Base-by-base conservation (phyloP, 371 early-diverging fungal genomes). In the Batkoa obscura region DNA sequence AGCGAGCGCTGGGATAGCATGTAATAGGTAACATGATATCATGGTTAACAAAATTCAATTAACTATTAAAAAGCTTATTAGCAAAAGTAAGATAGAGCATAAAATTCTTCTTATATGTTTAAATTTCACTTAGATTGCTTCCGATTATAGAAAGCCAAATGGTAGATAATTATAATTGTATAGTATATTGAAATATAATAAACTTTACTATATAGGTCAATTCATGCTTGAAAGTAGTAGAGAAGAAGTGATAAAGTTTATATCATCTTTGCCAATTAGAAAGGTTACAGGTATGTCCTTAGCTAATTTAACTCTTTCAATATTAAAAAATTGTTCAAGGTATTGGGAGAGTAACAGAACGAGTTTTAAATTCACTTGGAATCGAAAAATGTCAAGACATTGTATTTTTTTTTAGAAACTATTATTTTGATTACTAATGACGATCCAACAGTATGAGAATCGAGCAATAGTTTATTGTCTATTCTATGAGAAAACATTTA, bases 361-460 rank as follows among this genome's bases (percentile, higher is more conserved):
- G 42, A 15, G 39, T 54, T 13, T 32, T 54, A 32, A 54, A 54
- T 42, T 13, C 55, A 9, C 17, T 54, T 23, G 55, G 55, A n/a
- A 39, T 54, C 55, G 12, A 54, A 17, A 54, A 36, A 17, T 54
- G 55, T 17, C 37, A 54, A 30, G 55, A 54, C 39, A 39, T 39
- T 12, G 55, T 54, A 54, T 23, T 23, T 23, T 23, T 23, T 23
- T 23, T 23, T 23, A 23, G 23, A 23, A 23, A 23, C 23, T 23
- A 23, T 23, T 23, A 23, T 23, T 23, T 23, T 23, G 23, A 23
- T 23, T 23, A 23, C 23, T 23, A 23, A 23, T 23, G 23, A 23
- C 23, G 23, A 23, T 23, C 23, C 23, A 23, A 23, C 23, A 23
- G 23, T 23, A 23, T 23, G 23, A 23, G 23, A 23, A 23, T 23